These are phyloP conservation scores for Ophiostoma quercus DNA, from an alignment of 2,329 filamentous ascomycete genomes.

Conservation along the genomic window DNA sequence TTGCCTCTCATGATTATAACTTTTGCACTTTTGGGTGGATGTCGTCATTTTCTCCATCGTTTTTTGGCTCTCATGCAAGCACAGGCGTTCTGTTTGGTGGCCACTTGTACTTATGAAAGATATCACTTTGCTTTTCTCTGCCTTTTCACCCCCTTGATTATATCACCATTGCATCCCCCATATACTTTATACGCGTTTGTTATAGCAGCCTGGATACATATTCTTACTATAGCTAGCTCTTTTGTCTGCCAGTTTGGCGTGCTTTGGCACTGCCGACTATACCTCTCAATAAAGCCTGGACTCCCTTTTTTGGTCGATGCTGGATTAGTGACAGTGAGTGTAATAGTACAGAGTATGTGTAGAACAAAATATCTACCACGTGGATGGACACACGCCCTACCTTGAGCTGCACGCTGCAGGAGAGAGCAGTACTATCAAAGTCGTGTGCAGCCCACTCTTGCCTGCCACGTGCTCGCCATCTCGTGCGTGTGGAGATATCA, in stretches of 20 bases:
- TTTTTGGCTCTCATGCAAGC: background rate
- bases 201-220: background rate
- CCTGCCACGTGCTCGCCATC: background rate
- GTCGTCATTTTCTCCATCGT: background rate
- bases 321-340: background rate
- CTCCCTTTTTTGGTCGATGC: background rate
- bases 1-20: background rate
- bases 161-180: background rate
- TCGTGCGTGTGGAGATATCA: background rate
- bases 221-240: background rate
- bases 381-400: background rate
- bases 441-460: background rate
- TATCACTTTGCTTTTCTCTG: background rate
- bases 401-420: background rate
- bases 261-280: background rate
- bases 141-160: background rate
- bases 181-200: background rate
- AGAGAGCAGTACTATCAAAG: background rate
- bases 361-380: background rate
- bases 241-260: background rate
- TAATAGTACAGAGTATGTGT: background rate
- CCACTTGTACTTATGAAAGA: background rate
- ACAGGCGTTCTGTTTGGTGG: slow-evolving; percentile 11
- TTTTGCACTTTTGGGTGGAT: background rate
- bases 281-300: background rate